Conservation (phyloP, 2,329 filamentous ascomycete species). For the Aspergillus ochraceoroseus region DNA sequence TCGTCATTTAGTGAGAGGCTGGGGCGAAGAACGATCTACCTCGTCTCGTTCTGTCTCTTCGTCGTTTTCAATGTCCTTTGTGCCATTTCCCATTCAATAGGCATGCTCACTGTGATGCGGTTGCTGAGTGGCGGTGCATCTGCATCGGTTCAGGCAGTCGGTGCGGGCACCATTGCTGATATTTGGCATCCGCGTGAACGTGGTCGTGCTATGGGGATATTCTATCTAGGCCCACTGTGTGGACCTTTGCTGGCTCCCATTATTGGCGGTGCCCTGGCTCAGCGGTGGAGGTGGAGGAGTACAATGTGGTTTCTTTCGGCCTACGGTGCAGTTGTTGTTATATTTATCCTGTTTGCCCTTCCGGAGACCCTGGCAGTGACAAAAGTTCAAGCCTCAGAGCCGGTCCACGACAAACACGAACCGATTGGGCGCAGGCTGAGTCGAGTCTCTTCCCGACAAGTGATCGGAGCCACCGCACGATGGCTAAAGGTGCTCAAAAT, state of each 20-base stretch:
- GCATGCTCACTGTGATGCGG: slow-evolving; percentile 73
- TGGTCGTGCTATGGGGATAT: slow-evolving; percentile 74
- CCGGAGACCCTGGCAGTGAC: slow-evolving; percentile 41
- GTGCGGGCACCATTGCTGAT: slow-evolving; percentile 77
- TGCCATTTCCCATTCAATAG: slow-evolving; percentile 64
- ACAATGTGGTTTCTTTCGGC: slow-evolving; percentile 73
- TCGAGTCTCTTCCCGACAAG: slow-evolving; percentile 59
- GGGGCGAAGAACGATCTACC: slow-evolving; percentile 72
- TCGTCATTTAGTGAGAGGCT: slow-evolving; percentile 68
- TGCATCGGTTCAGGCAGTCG: slow-evolving; percentile 75
- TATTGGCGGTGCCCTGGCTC: slow-evolving; percentile 66
- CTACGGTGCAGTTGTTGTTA: slow-evolving; percentile 54
- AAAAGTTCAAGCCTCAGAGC: slow-evolving; percentile 31
- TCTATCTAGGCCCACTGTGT: slow-evolving; percentile 72
- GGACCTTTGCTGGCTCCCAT: slow-evolving; percentile 73
- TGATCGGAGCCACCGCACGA: slow-evolving; percentile 55
- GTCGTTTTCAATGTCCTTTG: slow-evolving; percentile 65
- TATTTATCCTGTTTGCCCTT: slow-evolving; percentile 42
- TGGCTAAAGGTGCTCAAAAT: slow-evolving; percentile 54
- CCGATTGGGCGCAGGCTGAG: slow-evolving; percentile 34
- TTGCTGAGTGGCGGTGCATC: slow-evolving; percentile 69
- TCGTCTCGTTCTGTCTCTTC: slow-evolving; percentile 68
- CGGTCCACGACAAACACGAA: slow-evolving; percentile 20
- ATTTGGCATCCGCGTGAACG: slow-evolving; percentile 70
- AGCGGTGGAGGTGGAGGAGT: slow-evolving; percentile 66